phyloP scores from a whole-genome alignment of 306 rosid species.

The Albizia julibrissin region DNA sequence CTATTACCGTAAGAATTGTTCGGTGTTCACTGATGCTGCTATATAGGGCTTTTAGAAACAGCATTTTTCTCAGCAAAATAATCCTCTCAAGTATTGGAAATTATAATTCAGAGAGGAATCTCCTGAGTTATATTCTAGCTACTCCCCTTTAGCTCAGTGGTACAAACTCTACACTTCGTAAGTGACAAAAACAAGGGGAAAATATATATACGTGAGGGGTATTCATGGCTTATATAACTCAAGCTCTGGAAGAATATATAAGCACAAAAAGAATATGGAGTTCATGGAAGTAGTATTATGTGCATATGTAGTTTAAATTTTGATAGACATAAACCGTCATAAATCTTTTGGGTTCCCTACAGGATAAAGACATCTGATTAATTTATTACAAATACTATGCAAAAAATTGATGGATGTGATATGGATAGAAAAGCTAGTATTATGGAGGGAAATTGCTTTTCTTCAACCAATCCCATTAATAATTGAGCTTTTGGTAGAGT shows the following conservation, averaged over 20 bases:
- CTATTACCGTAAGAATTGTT: constrained; percentile 5
- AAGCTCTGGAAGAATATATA: background rate
- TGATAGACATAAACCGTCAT: background rate
- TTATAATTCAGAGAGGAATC: constrained; percentile 8
- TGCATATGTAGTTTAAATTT: background rate
- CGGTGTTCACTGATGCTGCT: background rate
- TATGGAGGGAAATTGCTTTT: background rate
- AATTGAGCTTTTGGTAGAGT: background rate
- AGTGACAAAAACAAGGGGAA: background rate
- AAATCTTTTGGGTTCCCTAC: background rate
- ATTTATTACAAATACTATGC: background rate
- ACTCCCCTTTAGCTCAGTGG: constrained; percentile 16
- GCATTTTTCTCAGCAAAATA: background rate
- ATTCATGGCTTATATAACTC: background rate
- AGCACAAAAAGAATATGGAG: background rate
- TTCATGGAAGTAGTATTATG: background rate
- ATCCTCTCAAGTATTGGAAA: background rate
- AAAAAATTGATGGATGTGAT: background rate
- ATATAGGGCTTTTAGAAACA: background rate
- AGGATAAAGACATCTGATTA: background rate
- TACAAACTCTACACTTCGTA: constrained; percentile 2
- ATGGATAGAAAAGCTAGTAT: background rate
- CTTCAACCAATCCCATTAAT: constrained; percentile 5
- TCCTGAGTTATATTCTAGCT: constrained; percentile 20
- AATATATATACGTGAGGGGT: background rate